These are phyloP conservation scores for Claviceps purpurea DNA, from an alignment of 2,329 filamentous ascomycete genomes.

Conservation along the genomic window DNA sequence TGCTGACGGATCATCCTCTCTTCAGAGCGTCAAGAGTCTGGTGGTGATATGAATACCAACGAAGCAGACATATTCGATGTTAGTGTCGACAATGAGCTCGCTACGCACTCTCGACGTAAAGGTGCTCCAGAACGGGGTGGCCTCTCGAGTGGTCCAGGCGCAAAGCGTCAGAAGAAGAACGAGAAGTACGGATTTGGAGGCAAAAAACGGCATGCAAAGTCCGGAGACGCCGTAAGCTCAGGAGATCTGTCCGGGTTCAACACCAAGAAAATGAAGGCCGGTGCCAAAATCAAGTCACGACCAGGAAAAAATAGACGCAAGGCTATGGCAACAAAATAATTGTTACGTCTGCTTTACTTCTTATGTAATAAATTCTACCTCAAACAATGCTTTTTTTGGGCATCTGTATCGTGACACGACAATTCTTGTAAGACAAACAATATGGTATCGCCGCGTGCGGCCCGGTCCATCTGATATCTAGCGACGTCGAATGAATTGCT, in stretches of 20 bases:
- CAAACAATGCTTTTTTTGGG: neutral
- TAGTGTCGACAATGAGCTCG: slow-evolving; percentile 57
- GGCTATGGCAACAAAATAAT: slow-evolving; percentile 19
- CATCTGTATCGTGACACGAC: neutral
- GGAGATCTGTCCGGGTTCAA: slow-evolving; percentile 73
- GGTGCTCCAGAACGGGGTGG: slow-evolving; percentile 23
- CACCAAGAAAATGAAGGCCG: slow-evolving; percentile 67
- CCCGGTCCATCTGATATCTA: too few species aligned
- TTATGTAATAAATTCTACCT: neutral
- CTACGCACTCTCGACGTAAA: slow-evolving; percentile 22
- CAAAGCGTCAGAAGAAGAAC: slow-evolving; percentile 86
- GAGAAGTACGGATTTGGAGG: slow-evolving; percentile 91
- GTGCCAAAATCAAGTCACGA: slow-evolving; percentile 28
- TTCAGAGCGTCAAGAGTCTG: slow-evolving; percentile 71
- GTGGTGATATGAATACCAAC: slow-evolving; percentile 47
- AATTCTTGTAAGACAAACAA: neutral
- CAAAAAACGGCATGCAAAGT: slow-evolving; percentile 87
- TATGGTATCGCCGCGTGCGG: too few species aligned
- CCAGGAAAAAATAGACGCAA: slow-evolving; percentile 40
- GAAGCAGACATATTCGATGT: slow-evolving; percentile 89
- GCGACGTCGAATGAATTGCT: too few species aligned
- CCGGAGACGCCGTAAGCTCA: slow-evolving; percentile 72
- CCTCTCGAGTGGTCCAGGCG: slow-evolving; percentile 10
- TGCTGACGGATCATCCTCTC: neutral
- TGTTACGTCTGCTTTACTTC: neutral